Base-by-base conservation (phyloP, 2,329 filamentous ascomycete species). In the Seiridium unicorne region DNA sequence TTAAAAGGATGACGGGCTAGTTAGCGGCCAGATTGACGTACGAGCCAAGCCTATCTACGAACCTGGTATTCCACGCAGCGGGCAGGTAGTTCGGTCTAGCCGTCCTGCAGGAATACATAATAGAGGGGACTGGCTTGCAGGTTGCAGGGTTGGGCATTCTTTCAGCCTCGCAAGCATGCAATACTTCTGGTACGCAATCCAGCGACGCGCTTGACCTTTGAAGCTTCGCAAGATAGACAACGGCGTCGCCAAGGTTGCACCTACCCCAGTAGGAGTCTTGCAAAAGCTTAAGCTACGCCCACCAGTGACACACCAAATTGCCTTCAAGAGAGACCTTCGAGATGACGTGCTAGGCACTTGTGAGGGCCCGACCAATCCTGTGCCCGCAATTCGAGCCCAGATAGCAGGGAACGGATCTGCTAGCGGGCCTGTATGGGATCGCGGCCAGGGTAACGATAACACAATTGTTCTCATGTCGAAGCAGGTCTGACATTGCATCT, bases 321-420 rank as follows among this genome's bases (percentile, higher is more conserved):
- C 44, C 18, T 35, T 35, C 18, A 11, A 10, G 18, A 55, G n/a
- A 42, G 8, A 32, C 9, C 26, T 42, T 55, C 36, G 36, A 10
- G 38, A 55, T 55, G 36, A 38, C 51, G 51, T 55, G 51, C 51
- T 55, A 31, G 51, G 44, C 8, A n/a, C 38, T 55, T 55, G 51
- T 55, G 51, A 38, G 51, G 51, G n/a, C n/a, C 9, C n/a, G 26
- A 31, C 51, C 36, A 55, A 34, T 44, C 46, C 6, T 31, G 11
- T 18, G 51, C 32, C 49, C 34, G 34, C 34, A 35, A 13, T 36
- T 40, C 32, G 18, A 26, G 18, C 18, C 18, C 18, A 26, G 18
- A 26, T 26, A 26, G 18, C 18, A 26, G 18, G 18, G 18, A 26
- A 26, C 18, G 18, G 38, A 42, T 42, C 38, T 42, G 38, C 38